A percentile compares a stretch with the other conserved stretches of the same genome.
phyloP scores from a whole-genome alignment of 2,329 filamentous ascomycete genomes.

The Trichoderma atrobrunneum region DNA sequence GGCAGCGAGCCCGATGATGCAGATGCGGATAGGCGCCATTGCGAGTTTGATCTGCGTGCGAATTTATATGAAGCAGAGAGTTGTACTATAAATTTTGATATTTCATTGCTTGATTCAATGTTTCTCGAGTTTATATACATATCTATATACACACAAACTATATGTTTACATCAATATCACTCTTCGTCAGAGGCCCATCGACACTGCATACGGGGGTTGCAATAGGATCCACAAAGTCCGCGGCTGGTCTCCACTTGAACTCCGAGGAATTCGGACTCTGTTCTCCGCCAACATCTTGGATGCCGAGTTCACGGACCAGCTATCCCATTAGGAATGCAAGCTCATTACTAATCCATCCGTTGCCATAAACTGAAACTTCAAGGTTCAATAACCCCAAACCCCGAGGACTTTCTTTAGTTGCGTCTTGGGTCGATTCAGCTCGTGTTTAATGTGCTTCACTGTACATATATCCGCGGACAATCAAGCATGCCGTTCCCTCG shows the following conservation, averaged over 20 bases:
- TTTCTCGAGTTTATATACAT: not conserved
- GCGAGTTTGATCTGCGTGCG: too few species aligned
- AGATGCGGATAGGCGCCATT: constrained; percentile 12
- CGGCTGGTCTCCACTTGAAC: constrained; percentile 6
- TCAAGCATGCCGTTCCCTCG: not conserved
- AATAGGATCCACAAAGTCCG: not conserved
- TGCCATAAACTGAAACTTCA: not conserved
- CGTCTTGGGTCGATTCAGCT: not conserved
- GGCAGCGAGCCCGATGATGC: constrained; percentile 5
- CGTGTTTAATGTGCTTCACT: not conserved
- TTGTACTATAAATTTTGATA: not conserved
- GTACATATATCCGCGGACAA: not conserved
- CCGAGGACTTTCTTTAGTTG: not conserved
- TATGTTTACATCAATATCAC: not conserved
- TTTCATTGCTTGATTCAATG: not conserved
- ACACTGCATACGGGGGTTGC: not conserved
- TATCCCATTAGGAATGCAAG: not conserved
- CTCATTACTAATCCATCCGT: not conserved
- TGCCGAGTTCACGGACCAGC: not conserved
- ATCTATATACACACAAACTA: not conserved
- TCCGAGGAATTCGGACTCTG: not conserved
- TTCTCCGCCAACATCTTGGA: not conserved
- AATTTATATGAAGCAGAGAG: not conserved
- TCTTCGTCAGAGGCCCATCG: not conserved
- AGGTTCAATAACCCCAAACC: not conserved